These are phyloP conservation scores for Phialophora expanda DNA, from an alignment of 2,329 filamentous ascomycete species.

Conservation along the genomic window DNA sequence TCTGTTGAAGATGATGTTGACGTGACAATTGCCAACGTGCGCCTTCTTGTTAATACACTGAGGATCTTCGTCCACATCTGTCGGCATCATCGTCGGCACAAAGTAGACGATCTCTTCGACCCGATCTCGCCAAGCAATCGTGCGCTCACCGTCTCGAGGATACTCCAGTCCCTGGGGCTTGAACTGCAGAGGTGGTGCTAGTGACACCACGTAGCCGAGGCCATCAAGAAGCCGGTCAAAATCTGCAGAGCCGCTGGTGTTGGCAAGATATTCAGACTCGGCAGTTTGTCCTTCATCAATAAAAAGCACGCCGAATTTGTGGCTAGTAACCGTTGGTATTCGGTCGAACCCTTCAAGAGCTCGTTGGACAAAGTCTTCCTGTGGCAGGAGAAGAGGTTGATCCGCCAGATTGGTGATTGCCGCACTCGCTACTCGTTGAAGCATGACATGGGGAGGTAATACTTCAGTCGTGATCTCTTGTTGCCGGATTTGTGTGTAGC, in stretches of 20 bases:
- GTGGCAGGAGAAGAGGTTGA: slow-evolving; percentile 76
- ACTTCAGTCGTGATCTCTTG: slow-evolving; percentile 47
- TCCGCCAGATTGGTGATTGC: slow-evolving; percentile 55
- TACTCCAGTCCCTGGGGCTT: slow-evolving; percentile 92
- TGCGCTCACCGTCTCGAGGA: slow-evolving; percentile 82
- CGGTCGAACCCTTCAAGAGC: slow-evolving; percentile 83
- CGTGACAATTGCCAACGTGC: slow-evolving; percentile 96
- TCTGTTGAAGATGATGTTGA: slow-evolving; percentile 98
- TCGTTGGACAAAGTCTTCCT: slow-evolving; percentile 70
- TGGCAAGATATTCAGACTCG: slow-evolving; percentile 84
- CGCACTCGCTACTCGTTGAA: slow-evolving; percentile 52
- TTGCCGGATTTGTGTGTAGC: slow-evolving; percentile 48
- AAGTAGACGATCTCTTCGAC: slow-evolving; percentile 97
- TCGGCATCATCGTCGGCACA: slow-evolving; percentile 97
- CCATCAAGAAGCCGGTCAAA: slow-evolving; percentile 84
- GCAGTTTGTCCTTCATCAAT: slow-evolving; percentile 83
- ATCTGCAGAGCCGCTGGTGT: slow-evolving; percentile 82
- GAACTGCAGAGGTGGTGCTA: slow-evolving; percentile 77
- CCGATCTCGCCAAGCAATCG: slow-evolving; percentile 91
- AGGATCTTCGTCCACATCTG: slow-evolving; percentile 75
- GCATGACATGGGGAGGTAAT: slow-evolving; percentile 54
- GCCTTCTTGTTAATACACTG: slow-evolving; percentile 84
- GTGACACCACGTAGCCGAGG: slow-evolving; percentile 78
- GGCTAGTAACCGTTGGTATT: slow-evolving; percentile 87
- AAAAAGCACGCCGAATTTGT: slow-evolving; percentile 95